Base-by-base conservation (phyloP, 768 basidiomycete genomes). In the Lactarius hengduanensis region DNA sequence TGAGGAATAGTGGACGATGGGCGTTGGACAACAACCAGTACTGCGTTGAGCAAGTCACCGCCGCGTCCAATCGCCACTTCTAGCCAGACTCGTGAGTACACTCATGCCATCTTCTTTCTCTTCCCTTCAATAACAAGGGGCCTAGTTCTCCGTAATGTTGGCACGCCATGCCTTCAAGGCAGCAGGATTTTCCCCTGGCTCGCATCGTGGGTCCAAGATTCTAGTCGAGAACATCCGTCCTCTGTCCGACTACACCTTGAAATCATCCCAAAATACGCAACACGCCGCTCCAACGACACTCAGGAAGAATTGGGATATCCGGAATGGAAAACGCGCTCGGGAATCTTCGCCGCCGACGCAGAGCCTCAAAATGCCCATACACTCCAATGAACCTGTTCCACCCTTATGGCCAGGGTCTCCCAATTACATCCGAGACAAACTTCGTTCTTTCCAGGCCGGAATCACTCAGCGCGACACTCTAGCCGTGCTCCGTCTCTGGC, bases 401-500 rank as follows among this genome's bases (percentile, higher is more conserved):
- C 53, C 38, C 28, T 30, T 57, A 50, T 54, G 50, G 20, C 7
- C 50, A 2, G 57, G 53, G 13, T 63, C 62, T 56, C 66, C 66
- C 58, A 59, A 55, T 30, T 54, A 63, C 41, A 74, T 84, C 43
- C 72, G 76, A 20, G 69, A 59, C 15, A 30, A 76, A 57, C 77
- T 87, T 55, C 77, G 74, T 45, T 69, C 72, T n/a, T 45, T 69
- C 28, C 62, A 22, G 32, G 16, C 36, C 16, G 80, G 81, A 20
- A 70, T 84, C 60, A 67, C 75, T 15, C 69, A 72, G 32, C 73
- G 74, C 1, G 77, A 86, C 69, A 58, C 77, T 11, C 53, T 66
- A 16, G 70, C 69, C 20, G 75, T 75, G 28, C 69, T 69, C 69
- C 60, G 69, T 43, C 70, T 78, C 32, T 88, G 86, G 85, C 53